A percentile compares a stretch with the other conserved stretches of the same genome.
phyloP scores from a whole-genome alignment of 257 asterid species.

The Avicennia marina region DNA sequence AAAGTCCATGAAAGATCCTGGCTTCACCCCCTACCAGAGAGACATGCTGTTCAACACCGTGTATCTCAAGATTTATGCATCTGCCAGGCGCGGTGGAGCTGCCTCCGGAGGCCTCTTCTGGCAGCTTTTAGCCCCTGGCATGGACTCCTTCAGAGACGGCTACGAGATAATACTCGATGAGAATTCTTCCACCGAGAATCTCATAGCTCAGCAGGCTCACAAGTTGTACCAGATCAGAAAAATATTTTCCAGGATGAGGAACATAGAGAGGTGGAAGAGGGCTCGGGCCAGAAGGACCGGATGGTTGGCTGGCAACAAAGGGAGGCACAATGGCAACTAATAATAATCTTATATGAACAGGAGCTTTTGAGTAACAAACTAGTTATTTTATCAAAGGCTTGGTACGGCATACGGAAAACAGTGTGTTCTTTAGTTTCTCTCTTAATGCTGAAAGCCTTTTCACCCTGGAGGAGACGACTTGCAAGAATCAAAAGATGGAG shows the following conservation, averaged over 20 bases:
- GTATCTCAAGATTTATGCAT: constrained; percentile 55
- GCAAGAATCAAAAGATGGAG: too few species aligned
- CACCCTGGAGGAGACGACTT: too few species aligned
- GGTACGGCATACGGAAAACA: too few species aligned
- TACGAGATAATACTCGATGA: constrained; percentile 62
- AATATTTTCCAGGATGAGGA: constrained; percentile 44
- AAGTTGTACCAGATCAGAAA: constrained; percentile 47
- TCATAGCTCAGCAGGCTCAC: constrained; percentile 62
- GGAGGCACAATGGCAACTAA: too few species aligned
- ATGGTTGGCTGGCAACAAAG: neutral
- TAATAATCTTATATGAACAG: too few species aligned
- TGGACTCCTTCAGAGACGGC: constrained; percentile 73
- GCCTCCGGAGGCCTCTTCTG: constrained; percentile 89
- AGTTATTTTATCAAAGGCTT: too few species aligned
- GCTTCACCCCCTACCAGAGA: constrained; percentile 51
- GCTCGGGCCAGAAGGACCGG: too few species aligned
- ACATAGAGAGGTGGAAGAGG: neutral
- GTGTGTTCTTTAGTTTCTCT: too few species aligned
- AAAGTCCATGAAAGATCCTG: constrained; percentile 58
- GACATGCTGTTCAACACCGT: constrained; percentile 56
- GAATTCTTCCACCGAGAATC: constrained; percentile 45
- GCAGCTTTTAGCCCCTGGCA: constrained; percentile 70
- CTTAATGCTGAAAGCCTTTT: too few species aligned
- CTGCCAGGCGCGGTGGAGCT: constrained; percentile 80
- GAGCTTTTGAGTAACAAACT: too few species aligned